Base-by-base conservation (phyloP, 2,329 filamentous ascomycete genomes). In the Lecanoromycetidae sp. region DNA sequence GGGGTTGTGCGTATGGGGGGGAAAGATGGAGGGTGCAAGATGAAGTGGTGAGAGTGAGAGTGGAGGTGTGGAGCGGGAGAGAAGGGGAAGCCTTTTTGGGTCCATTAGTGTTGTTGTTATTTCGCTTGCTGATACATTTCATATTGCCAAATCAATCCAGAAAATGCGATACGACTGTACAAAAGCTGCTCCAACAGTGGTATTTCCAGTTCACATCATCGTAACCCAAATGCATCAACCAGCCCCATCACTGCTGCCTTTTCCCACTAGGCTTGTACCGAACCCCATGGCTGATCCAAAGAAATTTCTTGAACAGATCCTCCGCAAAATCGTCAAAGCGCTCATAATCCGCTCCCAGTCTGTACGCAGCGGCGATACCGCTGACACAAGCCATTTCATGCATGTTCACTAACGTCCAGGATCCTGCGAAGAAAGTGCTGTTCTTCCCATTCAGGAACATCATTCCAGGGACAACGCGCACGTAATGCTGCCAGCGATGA, bases 301-400 rank as follows among this genome's bases (percentile, higher is more conserved):
- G 54, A 52, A 71, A 72, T 49, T 72, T 72, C 41, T 62, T 60
- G 44, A 72, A 71, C 51, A 72, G 67, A 35, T 70, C 63, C 49
- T 70, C 63, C 0, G 67, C 69, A 53, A 71, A 52, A 34, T 50
- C 52, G 26, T 54, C 50, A 32, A 54, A 54, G 15, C 38, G 38
- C 33, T 39, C 50, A 55, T 85, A 85, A 1, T 70, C 66, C 0
- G 80, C 82, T 0, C 82, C 82, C 0, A 85, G 65, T 38, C 77
- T 74, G 45, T 82, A 82, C 0, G 81, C 82, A 2, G 81, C 82
- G 3, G 80, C 77, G 39, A 85, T 82, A 0, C 82, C 81, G 46
- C 74, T 78, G 41, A 86, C 79, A 48, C 79, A 79, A 1, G 82
- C 82, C 8, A 83, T 69, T 57, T 86, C 82, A 55, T 86, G 72